Evolutionary conservation across 2,329 filamentous ascomycete genomes (phyloP).

Genomic region (Talaromyces marneffei): DNA sequence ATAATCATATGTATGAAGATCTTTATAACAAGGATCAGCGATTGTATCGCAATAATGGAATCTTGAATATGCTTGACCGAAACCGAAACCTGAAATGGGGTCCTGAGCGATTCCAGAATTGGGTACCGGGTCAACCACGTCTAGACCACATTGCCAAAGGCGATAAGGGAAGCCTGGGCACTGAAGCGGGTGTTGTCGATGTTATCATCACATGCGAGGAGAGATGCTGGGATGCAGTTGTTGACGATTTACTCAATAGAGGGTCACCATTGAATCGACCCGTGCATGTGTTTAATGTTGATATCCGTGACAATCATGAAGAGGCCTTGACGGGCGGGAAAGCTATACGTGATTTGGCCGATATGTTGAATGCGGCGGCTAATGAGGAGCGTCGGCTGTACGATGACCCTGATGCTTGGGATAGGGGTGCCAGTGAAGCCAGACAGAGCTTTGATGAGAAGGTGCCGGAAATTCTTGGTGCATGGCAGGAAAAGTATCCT

Average conservation of each 20-base stretch:
- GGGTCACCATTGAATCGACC: slow-evolving; percentile 83
- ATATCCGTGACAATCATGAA: slow-evolving; percentile 97
- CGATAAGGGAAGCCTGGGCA: slow-evolving; percentile 71
- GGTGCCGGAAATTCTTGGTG: slow-evolving; percentile 83
- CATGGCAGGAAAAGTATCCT: slow-evolving; percentile 94
- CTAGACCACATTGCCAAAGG: slow-evolving; percentile 63
- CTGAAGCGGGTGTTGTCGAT: slow-evolving; percentile 85
- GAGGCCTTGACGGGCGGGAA: slow-evolving; percentile 86
- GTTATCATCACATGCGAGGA: slow-evolving; percentile 97
- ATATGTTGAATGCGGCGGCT: slow-evolving; percentile 75
- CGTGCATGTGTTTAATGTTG: slow-evolving; percentile 96
- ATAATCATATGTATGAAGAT: slow-evolving; percentile 90
- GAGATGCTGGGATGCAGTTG: slow-evolving; percentile 93
- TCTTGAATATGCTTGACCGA: slow-evolving; percentile 90
- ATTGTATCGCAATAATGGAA: slow-evolving; percentile 84
- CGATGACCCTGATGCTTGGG: slow-evolving; percentile 63
- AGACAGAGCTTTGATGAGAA: slow-evolving; percentile 81
- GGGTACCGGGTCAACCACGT: slow-evolving; percentile 79
- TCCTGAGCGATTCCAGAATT: slow-evolving; percentile 96
- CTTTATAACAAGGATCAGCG: slow-evolving; percentile 77
- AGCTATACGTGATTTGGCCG: slow-evolving; percentile 86
- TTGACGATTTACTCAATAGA: slow-evolving; percentile 84
- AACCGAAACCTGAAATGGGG: slow-evolving; percentile 92
- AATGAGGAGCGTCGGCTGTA: slow-evolving; percentile 65
- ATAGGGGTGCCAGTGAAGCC: slow-evolving; percentile 60